phyloP scores from a whole-genome alignment of 2,329 filamentous ascomycete genomes.

The Dactylellina sp. region DNA sequence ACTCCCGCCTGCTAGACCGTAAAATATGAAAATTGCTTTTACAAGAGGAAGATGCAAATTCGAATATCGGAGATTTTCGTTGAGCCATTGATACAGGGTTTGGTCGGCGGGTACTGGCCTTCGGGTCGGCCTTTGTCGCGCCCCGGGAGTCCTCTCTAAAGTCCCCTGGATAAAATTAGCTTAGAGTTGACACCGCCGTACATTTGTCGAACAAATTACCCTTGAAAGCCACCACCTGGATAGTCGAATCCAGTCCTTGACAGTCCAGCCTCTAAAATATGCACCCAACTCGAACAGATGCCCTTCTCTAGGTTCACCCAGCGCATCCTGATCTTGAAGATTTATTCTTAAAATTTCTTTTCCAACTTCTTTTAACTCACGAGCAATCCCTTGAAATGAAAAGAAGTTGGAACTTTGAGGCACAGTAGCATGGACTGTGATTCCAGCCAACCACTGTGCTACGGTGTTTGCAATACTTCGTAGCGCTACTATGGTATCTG shows the following conservation, averaged over 20 bases:
- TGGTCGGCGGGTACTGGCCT: constrained; percentile 2
- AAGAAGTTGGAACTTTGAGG: constrained; percentile 4
- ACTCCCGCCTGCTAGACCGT: constrained; percentile 13
- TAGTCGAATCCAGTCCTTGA: constrained; percentile 34
- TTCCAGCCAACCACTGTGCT: constrained; percentile 23
- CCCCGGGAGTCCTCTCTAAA: background rate
- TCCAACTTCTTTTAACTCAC: constrained; percentile 17
- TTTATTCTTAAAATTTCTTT: constrained; percentile 32
- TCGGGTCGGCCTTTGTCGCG: constrained; percentile 1
- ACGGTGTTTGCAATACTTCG: constrained; percentile 7
- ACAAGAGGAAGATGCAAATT: constrained; percentile 30
- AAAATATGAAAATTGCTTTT: constrained; percentile 32
- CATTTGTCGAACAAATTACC: constrained; percentile 1
- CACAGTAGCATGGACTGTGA: constrained; percentile 4
- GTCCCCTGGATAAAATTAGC: background rate
- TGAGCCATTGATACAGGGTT: constrained; percentile 13
- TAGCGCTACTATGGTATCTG: constrained; percentile 13
- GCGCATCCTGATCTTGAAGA: constrained; percentile 3
- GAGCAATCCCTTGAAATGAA: constrained; percentile 13
- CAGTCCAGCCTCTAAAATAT: constrained; percentile 24
- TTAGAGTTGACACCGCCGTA: background rate
- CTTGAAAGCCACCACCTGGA: constrained; percentile 45
- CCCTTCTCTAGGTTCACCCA: background rate
- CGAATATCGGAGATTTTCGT: constrained; percentile 9
- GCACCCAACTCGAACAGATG: constrained; percentile 2